Conservation (phyloP, 2,329 filamentous ascomycete species). For the Amesomyces nigricolor region DNA sequence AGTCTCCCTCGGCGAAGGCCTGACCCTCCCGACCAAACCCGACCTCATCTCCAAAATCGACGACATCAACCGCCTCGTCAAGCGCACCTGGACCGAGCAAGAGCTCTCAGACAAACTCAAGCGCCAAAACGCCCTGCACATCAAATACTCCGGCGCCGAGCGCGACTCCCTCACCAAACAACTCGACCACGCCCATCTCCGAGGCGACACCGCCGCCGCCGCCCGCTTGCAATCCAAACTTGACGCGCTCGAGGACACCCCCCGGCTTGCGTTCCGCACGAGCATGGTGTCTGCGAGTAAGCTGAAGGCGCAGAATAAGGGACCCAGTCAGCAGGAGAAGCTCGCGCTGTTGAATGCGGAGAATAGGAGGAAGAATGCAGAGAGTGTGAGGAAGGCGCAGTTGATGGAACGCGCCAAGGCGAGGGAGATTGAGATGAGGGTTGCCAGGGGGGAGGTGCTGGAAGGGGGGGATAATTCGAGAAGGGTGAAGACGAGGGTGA, state of each 20-base stretch:
- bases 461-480: slow-evolving; percentile 53
- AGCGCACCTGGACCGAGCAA: slow-evolving; percentile 73
- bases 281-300: slow-evolving; percentile 48
- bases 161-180: slow-evolving; percentile 61
- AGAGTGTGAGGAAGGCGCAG: slow-evolving; percentile 86
- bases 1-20: slow-evolving; percentile 64
- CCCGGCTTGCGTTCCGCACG: slow-evolving; percentile 69
- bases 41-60: slow-evolving; percentile 65
- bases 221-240: slow-evolving; percentile 54
- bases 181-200: slow-evolving; percentile 59
- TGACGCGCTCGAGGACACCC: slow-evolving; percentile 53
- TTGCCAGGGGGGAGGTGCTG: slow-evolving; percentile 58
- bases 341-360: slow-evolving; percentile 77
- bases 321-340: slow-evolving; percentile 68
- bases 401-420: slow-evolving; percentile 67
- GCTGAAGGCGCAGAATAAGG: slow-evolving; percentile 43
- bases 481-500: slow-evolving; percentile 60
- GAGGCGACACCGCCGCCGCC: slow-evolving; percentile 55
- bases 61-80: slow-evolving; percentile 73
- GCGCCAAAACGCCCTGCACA: slow-evolving; percentile 62
- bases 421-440: slow-evolving; percentile 54
- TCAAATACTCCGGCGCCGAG: slow-evolving; percentile 60
- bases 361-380: slow-evolving; percentile 79
- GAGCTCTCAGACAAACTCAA: slow-evolving; percentile 77
- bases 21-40: slow-evolving; percentile 68